phyloP scores from a whole-genome alignment of 2,329 filamentous ascomycete species.

The Ramularia endophylla region DNA sequence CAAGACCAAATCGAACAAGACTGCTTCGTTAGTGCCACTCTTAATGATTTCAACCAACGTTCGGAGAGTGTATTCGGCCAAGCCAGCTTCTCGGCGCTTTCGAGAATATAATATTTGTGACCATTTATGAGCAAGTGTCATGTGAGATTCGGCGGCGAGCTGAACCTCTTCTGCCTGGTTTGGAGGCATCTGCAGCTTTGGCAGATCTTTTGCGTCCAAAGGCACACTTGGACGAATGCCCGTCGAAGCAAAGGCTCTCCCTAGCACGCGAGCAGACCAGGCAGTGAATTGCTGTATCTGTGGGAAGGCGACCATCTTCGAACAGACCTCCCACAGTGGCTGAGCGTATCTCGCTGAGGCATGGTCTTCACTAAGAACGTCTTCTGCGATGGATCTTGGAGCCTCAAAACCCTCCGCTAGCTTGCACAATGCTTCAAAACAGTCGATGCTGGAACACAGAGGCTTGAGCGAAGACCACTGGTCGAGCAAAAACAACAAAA shows the following conservation, averaged over 20 bases:
- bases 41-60: constrained; percentile 16
- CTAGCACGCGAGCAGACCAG: constrained; percentile 82
- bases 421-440: constrained; percentile 62
- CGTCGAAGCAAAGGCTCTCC: constrained; percentile 66
- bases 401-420: constrained; percentile 70
- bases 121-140: constrained; percentile 33
- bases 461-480: constrained; percentile 59
- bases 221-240: constrained; percentile 20
- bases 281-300: constrained; percentile 41
- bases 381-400: constrained; percentile 52
- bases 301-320: too few relatives aligned
- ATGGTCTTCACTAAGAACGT: constrained; percentile 64
- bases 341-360: constrained; percentile 45
- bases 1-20: constrained; percentile 27
- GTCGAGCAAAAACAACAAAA: constrained; percentile 72
- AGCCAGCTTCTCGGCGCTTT: constrained; percentile 35
- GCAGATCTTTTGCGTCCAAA: background rate
- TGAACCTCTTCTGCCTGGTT: background rate
- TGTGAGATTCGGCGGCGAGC: constrained; percentile 23
- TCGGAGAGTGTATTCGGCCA: constrained; percentile 38
- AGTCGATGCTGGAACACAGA: constrained; percentile 64
- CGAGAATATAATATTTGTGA: constrained; percentile 18
- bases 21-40: constrained; percentile 13
- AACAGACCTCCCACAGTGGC: constrained; percentile 19
- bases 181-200: background rate